Percentiles rank a stretch among this genome's conserved stretches.
Evolutionary conservation across 495 filamentous ascomycete species (phyloP).

Genomic region (Chaetomium cochliodes): DNA sequence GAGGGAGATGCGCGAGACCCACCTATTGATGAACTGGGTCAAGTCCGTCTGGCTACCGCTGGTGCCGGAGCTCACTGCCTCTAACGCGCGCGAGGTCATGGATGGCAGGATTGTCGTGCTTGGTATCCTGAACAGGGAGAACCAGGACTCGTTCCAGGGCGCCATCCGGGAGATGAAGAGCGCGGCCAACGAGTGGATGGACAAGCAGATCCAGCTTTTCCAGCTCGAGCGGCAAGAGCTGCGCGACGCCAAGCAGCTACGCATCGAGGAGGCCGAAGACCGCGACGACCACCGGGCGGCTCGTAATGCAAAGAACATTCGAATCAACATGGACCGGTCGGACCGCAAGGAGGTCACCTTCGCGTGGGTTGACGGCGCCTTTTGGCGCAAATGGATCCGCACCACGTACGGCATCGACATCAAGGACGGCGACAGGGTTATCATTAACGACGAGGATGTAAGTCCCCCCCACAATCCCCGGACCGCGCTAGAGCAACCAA

Average conservation of each 20-base stretch:
- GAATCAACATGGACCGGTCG: constrained; percentile 81
- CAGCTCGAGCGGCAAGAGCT: constrained; percentile 88
- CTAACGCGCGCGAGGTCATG: constrained; percentile 93
- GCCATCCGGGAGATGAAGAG: constrained; percentile 91
- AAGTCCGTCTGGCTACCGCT: constrained; percentile 95
- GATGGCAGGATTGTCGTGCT: constrained; percentile 88
- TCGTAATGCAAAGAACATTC: constrained; percentile 84
- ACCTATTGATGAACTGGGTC: constrained; percentile 86
- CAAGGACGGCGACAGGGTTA: constrained; percentile 79
- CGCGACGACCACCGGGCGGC: constrained; percentile 84
- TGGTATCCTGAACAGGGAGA: constrained; percentile 78
- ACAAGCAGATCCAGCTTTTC: constrained; percentile 85
- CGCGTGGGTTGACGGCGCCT: constrained; percentile 97
- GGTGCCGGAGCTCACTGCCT: constrained; percentile 87
- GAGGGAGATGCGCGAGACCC: constrained; percentile 83
- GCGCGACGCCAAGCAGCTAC: constrained; percentile 87
- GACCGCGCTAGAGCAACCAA: no score
- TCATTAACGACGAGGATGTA: constrained; percentile 97
- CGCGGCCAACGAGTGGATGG: constrained; percentile 95
- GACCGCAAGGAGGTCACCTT: constrained; percentile 88
- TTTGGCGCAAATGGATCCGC: constrained; percentile 96
- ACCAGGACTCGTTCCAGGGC: constrained; percentile 71
- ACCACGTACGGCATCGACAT: constrained; percentile 91
- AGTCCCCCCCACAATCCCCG: constrained; percentile 38
- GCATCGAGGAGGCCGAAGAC: constrained; percentile 95